Evolutionary conservation across 352 stramenopile genomes (phyloP).

Genomic region (Phytophthora fragariae): DNA sequence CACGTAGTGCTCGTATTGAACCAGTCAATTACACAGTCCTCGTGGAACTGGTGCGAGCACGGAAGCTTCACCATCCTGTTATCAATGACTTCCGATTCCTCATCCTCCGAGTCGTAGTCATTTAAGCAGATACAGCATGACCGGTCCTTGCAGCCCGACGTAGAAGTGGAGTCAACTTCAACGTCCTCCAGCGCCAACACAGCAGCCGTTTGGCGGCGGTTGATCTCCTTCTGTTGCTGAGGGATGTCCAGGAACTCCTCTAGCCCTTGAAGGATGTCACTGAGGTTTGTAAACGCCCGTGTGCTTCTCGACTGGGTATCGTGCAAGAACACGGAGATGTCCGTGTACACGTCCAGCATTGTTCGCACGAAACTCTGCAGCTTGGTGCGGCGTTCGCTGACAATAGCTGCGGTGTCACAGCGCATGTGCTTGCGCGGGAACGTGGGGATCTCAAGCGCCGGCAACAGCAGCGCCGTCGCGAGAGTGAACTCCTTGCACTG

Average conservation of each 20-base stretch:
- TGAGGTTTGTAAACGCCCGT: conserved; percentile 27
- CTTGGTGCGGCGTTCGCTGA: conserved; percentile 54
- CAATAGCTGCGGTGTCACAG: conserved; percentile 59
- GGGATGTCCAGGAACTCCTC: conserved; percentile 65
- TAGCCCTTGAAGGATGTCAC: conserved; percentile 46
- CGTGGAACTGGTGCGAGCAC: conserved; percentile 76
- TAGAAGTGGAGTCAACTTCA: conserved; percentile 19
- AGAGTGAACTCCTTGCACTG: conserved; percentile 57
- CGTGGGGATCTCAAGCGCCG: conserved; percentile 45
- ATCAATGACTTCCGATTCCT: conserved; percentile 18
- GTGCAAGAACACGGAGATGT: conserved; percentile 65
- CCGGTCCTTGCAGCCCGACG: conserved; percentile 33
- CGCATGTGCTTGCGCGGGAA: conserved; percentile 74
- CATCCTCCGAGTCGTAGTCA: conserved; percentile 43
- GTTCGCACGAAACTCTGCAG: conserved; percentile 64
- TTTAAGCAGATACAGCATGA: conserved; percentile 68
- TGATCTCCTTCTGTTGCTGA: conserved; percentile 57
- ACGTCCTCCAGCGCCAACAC: conserved; percentile 67
- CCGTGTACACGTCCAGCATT: conserved; percentile 63
- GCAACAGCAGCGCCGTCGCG: conserved; percentile 51
- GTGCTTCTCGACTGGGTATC: conserved; percentile 37
- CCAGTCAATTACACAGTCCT: conserved; percentile 84
- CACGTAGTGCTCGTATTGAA: conserved; percentile 77
- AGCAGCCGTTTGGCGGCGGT: conserved; percentile 52
- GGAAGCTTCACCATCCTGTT: conserved; percentile 66